Evolutionary conservation across 225 moss, liverwort and hornwort genomes (phyloP).

Genomic region (Asterella californica): DNA sequence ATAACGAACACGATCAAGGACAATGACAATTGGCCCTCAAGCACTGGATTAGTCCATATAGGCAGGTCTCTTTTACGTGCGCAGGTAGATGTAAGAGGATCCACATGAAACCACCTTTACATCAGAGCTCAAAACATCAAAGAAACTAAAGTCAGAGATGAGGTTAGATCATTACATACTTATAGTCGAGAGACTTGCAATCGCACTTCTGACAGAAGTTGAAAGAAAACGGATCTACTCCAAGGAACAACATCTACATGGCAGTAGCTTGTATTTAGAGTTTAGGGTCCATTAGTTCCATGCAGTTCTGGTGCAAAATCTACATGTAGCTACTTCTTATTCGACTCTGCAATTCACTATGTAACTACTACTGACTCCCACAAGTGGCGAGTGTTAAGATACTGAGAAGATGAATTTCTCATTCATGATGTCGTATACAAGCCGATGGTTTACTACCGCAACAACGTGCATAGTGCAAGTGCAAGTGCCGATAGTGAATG

Average conservation of each 20-base stretch:
- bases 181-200: constrained; percentile 58
- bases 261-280: neutral
- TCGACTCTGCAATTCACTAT: too few relatives aligned
- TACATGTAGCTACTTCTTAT: neutral
- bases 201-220: constrained; percentile 63
- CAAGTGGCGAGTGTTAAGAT: neutral
- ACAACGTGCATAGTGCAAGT: too few relatives aligned
- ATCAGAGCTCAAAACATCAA: neutral
- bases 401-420: too few relatives aligned
- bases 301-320: neutral
- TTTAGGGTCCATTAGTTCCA: too few relatives aligned
- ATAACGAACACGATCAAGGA: too few relatives aligned
- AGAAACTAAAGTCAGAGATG: neutral
- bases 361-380: neutral
- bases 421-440: too few relatives aligned
- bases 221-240: constrained; percentile 57
- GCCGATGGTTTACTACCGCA: too few relatives aligned
- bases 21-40: too few relatives aligned
- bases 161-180: constrained; percentile 23
- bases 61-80: too few relatives aligned
- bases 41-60: too few relatives aligned
- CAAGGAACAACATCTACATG: constrained; percentile 54
- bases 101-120: neutral
- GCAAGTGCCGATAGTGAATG: too few relatives aligned
- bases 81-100: too few relatives aligned